Base-by-base conservation (phyloP, 2,329 filamentous ascomycete genomes). In the Cladosporium cucumerinum region DNA sequence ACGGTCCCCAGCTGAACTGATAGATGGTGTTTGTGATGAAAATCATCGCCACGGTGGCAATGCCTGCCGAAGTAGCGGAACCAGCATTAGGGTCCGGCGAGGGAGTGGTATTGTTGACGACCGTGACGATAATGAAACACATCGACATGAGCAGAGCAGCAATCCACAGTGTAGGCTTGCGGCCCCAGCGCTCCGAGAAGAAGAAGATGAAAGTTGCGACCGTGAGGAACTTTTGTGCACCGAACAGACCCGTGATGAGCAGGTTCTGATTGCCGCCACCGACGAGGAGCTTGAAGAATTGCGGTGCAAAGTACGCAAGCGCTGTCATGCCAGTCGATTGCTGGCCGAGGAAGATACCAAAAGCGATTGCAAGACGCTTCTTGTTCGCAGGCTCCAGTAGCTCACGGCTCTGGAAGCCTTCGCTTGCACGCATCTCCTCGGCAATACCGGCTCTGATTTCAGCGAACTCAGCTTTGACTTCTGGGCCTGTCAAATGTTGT, bases 21-120 rank as follows among this genome's bases (percentile, higher is more conserved):
- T 84, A 86, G 3, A 78, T 79, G 69, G 84, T 79, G 39, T 85
- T 82, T 58, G 82, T 82, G 11, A 86, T 73, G 70, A 86, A 86
- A 57, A 86, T 85, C 34, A 87, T 75, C 0, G 81, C 80, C 0
- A 87, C 78, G 0, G 83, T 86, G 1, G 80, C 80, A 32, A 85
- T 82, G 0, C 81, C 82, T 1, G 80, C 70, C 21, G 69, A 67
- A 6, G 73, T 75, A 2, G 75, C 73, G 30, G 72, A 67, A 16
- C 69, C 71, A 51, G 67, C 61, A 14, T 65, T 61, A 1, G 30
- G 55, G 25, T 58, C 34, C 0, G 71, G 70, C 11, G 71, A 66
- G 6, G 74, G 72, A 1, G 71, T 71, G 0, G 72, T 73, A 49
- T 74, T 73, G 55, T 76, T 73, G 1, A 79, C 72, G 25, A 73